These are phyloP conservation scores for Phytophthora aleatoria DNA, from an alignment of 352 stramenopile species.

Conservation along the genomic window DNA sequence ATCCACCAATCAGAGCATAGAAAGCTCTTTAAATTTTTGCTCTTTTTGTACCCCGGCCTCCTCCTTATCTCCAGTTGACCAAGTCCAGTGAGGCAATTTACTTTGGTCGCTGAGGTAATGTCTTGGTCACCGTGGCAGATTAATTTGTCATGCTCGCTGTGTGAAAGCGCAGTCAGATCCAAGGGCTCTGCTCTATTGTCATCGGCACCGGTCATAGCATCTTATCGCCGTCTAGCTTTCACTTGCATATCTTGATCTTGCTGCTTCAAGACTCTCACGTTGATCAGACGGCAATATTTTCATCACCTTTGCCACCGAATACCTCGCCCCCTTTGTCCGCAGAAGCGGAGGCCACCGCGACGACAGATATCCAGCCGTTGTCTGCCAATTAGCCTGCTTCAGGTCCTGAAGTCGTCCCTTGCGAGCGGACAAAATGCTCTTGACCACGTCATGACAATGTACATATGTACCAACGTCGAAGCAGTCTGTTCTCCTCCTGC, in stretches of 20 bases:
- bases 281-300: neutral
- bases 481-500: neutral
- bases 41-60: too few relatives aligned
- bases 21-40: too few relatives aligned
- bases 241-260: neutral
- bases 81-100: too few relatives aligned
- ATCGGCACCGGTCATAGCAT: neutral
- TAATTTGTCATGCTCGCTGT: too few relatives aligned
- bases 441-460: neutral
- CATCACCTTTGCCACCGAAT: neutral
- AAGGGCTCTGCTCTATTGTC: neutral
- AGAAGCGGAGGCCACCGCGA: neutral
- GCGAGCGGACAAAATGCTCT: neutral
- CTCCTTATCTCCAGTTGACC: too few relatives aligned
- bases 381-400: too few relatives aligned
- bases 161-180: too few relatives aligned
- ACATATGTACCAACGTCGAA: neutral
- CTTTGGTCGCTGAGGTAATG: too few relatives aligned
- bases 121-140: too few relatives aligned
- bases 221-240: neutral
- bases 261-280: neutral
- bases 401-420: neutral
- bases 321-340: too few relatives aligned
- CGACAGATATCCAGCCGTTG: neutral
- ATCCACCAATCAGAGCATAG: too few relatives aligned